phyloP scores from a whole-genome alignment of 805 yeast species.

The Saccharomyces cerevisiae region DNA sequence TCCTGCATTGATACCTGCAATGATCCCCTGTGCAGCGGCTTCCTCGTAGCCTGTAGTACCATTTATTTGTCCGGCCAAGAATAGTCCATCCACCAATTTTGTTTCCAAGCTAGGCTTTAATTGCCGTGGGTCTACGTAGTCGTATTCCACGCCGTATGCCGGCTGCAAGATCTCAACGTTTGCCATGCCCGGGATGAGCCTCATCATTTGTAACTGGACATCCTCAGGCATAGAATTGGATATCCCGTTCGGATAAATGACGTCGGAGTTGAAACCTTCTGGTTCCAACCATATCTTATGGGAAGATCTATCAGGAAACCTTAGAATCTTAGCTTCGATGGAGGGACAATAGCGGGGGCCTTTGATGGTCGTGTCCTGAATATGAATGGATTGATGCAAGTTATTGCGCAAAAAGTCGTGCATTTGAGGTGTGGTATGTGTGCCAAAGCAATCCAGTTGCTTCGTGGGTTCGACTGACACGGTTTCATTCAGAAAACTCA shows the following conservation, averaged over 20 bases:
- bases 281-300: constrained; percentile 95
- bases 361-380: constrained; percentile 74
- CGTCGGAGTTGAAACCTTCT: constrained; percentile 78
- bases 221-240: constrained; percentile 95
- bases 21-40: constrained; percentile 92
- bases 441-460: constrained; percentile 66
- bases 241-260: constrained; percentile 95
- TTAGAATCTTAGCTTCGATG: constrained; percentile 76
- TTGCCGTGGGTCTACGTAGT: constrained; percentile 90
- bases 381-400: constrained; percentile 78
- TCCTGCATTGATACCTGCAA: constrained; percentile 96
- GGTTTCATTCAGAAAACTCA: constrained; percentile 71
- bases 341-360: constrained; percentile 99
- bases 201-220: constrained; percentile 66
- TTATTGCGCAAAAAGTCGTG: constrained; percentile 64
- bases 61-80: constrained; percentile 92
- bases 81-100: constrained; percentile 66
- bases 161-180: constrained; percentile 85
- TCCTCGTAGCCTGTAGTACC: constrained; percentile 99
- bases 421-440: constrained; percentile 66
- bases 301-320: constrained; percentile 64
- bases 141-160: constrained; percentile 98
- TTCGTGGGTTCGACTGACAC: constrained; percentile 44
- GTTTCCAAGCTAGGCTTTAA: constrained; percentile 72
- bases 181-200: constrained; percentile 80